Evolutionary conservation across 2,329 filamentous ascomycete species (phyloP), one percentile per base, ranked within the genome.

Genomic region (Colletotrichum salicis): DNA sequence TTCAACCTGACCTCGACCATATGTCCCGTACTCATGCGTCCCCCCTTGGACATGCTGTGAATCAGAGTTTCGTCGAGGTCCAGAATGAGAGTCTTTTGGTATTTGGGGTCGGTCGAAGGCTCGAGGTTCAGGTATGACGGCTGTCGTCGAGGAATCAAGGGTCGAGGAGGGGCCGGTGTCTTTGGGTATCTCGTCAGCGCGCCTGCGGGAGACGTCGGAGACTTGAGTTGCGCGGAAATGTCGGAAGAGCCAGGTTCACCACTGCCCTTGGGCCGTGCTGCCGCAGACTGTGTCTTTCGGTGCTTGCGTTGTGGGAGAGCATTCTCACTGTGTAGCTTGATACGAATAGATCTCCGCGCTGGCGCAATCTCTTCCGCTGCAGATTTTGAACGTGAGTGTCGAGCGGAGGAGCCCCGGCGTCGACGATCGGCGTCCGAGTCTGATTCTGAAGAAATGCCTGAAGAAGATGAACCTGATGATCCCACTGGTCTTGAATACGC

Each of bases 11-110:
- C 96, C 84, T 99, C 96, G 64, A 99, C 95, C 96, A 99, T 99
- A 83, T 99, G 96, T 22, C 96, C 96, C 24, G 94, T 96, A 77
- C 94, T 96, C 92, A 97, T 97, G 71, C 96, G 90, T 64, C 96
- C 95, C 35, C 96, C 96, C 81, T 98, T 98, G 72, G 96, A 95
- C 88, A 98, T 95, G 82, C 95, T 98, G 86, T 99, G 96, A 76
- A 99, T 99, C 76, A 99, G 85, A 0, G 96, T 99, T 83, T 99
- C 96, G 82, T 99, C 96, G 22, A 99, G 89, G 80, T 99, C 96
- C 64, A 99, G 87, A 74, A 99, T 95, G 71, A 99, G 84, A 0
- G 96, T 99, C 86, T 99, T 99, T 78, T 96, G 93, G 72, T 92
- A 91, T 57, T 89, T 85, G 61, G 83, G 82, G 57, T 84, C 82